Evolutionary conservation across 2,329 filamentous ascomycete species (phyloP), one percentile per base, ranked within the genome.

Genomic region (Trichoderma oligosporum): DNA sequence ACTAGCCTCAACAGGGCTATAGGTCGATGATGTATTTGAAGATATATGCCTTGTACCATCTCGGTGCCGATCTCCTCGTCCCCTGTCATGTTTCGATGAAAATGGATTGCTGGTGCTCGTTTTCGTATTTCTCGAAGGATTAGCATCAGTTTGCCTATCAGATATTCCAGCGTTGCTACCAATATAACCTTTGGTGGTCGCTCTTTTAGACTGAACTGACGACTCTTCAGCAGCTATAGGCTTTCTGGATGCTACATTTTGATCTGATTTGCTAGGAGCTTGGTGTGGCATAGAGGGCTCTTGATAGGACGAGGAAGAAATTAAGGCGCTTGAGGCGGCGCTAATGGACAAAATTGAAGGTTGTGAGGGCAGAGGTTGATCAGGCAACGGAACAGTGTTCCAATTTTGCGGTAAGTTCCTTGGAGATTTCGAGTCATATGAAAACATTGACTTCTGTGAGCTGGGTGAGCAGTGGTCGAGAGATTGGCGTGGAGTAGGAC

Each of bases 321-420:
- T 77, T 4, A 83, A 62, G 6, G 81, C 81, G 62, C 79, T 83
- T 5, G 81, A 82, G 14, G 81, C 81, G 39, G 81, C 81, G 49
- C 78, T 82, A 11, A 83, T 66, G 6, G 81, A 82, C 2, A 83
- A 70, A 1, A 77, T 68, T 2, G 80, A 79, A 9, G 78, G 72
- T 0, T 69, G 68, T 24, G 67, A 59, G 27, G 42, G 41, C 16
- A 29, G 51, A 12, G 39, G 20, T 35, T 54, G 39, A n/a, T 67
- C 68, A 2, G 66, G 62, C 42, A 70, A 73, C 18, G 80, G 78
- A 11, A 74, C 73, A 3, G 74, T 74, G 42, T 71, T 71, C 35
- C 75, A 70, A 20, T 63, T 45, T 8, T 68, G 64, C 39, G 64
- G 64, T 31, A 72, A 55, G 53, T 68, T 64, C 41, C 51, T 61